These are phyloP conservation scores for Byssoonygena ceratinophila DNA, from an alignment of 2,329 filamentous ascomycete species.

Conservation along the genomic window DNA sequence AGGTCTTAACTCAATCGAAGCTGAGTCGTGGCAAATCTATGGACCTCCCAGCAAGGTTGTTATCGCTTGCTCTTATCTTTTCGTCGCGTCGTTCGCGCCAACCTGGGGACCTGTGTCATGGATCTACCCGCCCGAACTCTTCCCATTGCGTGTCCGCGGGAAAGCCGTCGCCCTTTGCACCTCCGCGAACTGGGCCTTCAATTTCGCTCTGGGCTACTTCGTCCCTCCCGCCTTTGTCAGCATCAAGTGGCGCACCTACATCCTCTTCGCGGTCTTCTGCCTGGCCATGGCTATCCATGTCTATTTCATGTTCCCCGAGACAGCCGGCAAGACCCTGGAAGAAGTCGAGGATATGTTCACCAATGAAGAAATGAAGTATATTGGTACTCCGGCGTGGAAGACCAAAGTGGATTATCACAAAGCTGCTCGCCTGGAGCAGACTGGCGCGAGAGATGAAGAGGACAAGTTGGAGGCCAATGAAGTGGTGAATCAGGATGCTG, in stretches of 20 bases:
- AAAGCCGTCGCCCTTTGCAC: constrained; percentile 54
- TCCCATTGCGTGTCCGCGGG: constrained; percentile 51
- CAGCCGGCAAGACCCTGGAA: constrained; percentile 62
- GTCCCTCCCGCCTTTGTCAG: constrained; percentile 49
- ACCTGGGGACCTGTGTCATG: constrained; percentile 52
- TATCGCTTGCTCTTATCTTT: constrained; percentile 60
- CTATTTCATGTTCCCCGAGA: constrained; percentile 57
- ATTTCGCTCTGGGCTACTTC: constrained; percentile 47
- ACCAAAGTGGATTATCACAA: constrained; percentile 25
- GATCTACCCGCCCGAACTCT: constrained; percentile 53
- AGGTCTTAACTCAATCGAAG: constrained; percentile 23
- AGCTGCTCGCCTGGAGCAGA: constrained; percentile 24
- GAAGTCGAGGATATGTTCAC: constrained; percentile 65
- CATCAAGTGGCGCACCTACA: constrained; percentile 54
- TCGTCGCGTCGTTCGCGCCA: constrained; percentile 58
- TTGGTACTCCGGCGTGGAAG: constrained; percentile 33
- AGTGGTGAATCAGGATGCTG: too few relatives aligned
- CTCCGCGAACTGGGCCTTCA: constrained; percentile 54
- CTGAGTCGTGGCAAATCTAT: constrained; percentile 31
- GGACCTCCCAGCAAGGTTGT: constrained; percentile 48
- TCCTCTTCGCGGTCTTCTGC: constrained; percentile 67
- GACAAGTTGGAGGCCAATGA: neutral
- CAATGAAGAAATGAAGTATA: constrained; percentile 21
- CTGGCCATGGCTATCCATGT: constrained; percentile 58
- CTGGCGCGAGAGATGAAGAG: constrained; percentile 21